A percentile compares a stretch with the other conserved stretches of the same genome.
phyloP scores from a whole-genome alignment of 2,329 filamentous ascomycete genomes.

The Emergomyces africanus region DNA sequence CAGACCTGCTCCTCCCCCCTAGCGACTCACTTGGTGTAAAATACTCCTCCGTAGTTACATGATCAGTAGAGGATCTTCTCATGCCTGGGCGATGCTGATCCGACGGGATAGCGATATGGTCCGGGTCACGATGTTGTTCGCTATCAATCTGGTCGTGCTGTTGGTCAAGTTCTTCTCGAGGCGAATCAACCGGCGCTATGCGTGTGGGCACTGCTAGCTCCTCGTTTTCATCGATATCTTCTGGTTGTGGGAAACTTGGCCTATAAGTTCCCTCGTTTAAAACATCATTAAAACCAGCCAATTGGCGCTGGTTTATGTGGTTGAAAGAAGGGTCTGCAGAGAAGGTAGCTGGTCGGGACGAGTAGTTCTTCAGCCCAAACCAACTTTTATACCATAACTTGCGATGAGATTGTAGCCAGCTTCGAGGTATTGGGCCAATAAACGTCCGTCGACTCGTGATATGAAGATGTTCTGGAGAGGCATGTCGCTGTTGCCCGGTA shows the following conservation, averaged over 20 bases:
- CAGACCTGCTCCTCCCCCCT: background rate
- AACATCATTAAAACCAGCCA: conserved; percentile 18
- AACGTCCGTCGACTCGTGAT: conserved; percentile 50
- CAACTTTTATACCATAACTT: conserved; percentile 48
- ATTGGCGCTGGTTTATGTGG: conserved; percentile 26
- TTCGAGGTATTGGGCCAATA: conserved; percentile 52
- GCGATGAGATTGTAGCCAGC: conserved; percentile 50
- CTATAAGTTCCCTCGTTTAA: conserved; percentile 16
- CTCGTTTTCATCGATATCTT: conserved; percentile 17
- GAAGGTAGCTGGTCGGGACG: conserved; percentile 39
- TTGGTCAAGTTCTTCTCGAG: background rate
- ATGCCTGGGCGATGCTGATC: background rate
- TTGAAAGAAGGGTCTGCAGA: conserved; percentile 30
- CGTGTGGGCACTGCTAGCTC: conserved; percentile 6
- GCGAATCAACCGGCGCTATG: conserved; percentile 7
- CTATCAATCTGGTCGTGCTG: background rate
- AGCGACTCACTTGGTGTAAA: background rate
- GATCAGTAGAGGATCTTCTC: background rate
- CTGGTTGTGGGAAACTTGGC: conserved; percentile 23
- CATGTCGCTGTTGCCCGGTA: conserved; percentile 38
- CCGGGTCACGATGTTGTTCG: background rate
- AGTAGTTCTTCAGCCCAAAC: conserved; percentile 33
- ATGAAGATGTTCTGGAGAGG: conserved; percentile 48
- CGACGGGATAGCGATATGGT: background rate
- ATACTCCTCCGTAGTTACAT: background rate